Conservation (phyloP, 352 stramenopile genomes). For the Phytophthora palmivora region DNA sequence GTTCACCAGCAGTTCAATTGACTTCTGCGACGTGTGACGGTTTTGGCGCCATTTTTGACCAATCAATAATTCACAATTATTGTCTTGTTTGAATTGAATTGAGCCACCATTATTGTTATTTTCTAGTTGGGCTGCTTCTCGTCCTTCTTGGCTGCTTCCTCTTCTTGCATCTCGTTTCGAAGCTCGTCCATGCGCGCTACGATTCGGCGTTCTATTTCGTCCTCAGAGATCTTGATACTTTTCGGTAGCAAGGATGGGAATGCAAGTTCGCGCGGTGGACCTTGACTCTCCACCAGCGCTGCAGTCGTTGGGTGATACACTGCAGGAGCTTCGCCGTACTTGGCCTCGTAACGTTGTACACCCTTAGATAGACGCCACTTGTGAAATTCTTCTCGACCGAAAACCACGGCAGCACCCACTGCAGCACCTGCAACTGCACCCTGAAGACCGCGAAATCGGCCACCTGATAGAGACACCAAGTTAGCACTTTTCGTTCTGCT, state of each 20-base stretch:
- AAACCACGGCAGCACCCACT: slow-evolving; percentile 64
- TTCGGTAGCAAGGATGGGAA: slow-evolving; percentile 79
- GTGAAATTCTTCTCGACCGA: slow-evolving; percentile 76
- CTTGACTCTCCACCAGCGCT: slow-evolving; percentile 68
- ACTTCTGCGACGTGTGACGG: slow-evolving; percentile 26
- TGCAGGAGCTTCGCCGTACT: slow-evolving; percentile 69
- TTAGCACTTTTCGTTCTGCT: neutral
- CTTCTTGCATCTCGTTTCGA: slow-evolving; percentile 42
- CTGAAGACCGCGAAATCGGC: slow-evolving; percentile 71
- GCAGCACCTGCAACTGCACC: slow-evolving; percentile 66
- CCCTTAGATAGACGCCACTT: slow-evolving; percentile 79
- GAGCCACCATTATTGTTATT: neutral
- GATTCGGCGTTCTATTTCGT: slow-evolving; percentile 84
- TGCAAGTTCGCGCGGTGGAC: slow-evolving; percentile 55
- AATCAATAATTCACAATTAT: slow-evolving; percentile 9
- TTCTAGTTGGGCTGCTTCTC: slow-evolving; percentile 1
- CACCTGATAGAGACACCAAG: slow-evolving; percentile 43
- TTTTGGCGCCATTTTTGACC: neutral
- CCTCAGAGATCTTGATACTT: slow-evolving; percentile 72
- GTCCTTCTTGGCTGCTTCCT: slow-evolving; percentile 17
- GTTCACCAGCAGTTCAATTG: slow-evolving; percentile 21
- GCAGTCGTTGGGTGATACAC: slow-evolving; percentile 74
- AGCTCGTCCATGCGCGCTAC: slow-evolving; percentile 77
- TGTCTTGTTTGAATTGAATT: slow-evolving; percentile 1
- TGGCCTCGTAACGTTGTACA: slow-evolving; percentile 81